A percentile compares a stretch with the other conserved stretches of the same genome.
These are phyloP conservation scores for Pythium folliculosum DNA, from an alignment of 352 stramenopile species.

Conservation along the genomic window DNA sequence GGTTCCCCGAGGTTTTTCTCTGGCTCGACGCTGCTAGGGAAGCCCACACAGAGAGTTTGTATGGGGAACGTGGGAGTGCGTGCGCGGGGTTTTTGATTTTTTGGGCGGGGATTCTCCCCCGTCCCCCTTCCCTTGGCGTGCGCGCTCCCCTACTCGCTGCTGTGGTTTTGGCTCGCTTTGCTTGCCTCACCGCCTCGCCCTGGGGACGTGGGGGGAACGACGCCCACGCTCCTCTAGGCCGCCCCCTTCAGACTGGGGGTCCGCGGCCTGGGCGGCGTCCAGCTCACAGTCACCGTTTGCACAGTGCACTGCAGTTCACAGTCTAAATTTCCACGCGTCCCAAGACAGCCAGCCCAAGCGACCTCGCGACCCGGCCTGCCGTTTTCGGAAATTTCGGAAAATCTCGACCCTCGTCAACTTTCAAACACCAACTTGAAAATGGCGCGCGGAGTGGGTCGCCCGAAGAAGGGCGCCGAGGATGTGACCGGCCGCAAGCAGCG, in stretches of 20 bases:
- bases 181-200: conserved; percentile 18
- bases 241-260: conserved; percentile 7
- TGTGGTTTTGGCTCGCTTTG: conserved; percentile 16
- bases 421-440: conserved; percentile 42
- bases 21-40: background rate
- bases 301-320: conserved; percentile 40
- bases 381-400: conserved; percentile 41
- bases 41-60: conserved; percentile 28
- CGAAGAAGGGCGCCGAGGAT: conserved; percentile 66
- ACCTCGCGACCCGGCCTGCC: conserved; percentile 1
- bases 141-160: conserved; percentile 21
- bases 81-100: conserved; percentile 33
- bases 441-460: conserved; percentile 63
- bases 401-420: conserved; percentile 23
- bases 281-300: conserved; percentile 33
- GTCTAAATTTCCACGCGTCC: conserved; percentile 60
- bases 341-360: conserved; percentile 43
- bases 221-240: conserved; percentile 5
- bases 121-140: conserved; percentile 17
- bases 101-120: conserved; percentile 25
- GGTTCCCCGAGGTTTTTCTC: conserved; percentile 35
- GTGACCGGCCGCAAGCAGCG: conserved; percentile 74
- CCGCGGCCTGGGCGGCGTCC: too few species aligned
- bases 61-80: conserved; percentile 25
- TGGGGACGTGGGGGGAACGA: background rate